Conservation (phyloP, 768 basidiomycete species). For the Xerocomellus amylosporus region DNA sequence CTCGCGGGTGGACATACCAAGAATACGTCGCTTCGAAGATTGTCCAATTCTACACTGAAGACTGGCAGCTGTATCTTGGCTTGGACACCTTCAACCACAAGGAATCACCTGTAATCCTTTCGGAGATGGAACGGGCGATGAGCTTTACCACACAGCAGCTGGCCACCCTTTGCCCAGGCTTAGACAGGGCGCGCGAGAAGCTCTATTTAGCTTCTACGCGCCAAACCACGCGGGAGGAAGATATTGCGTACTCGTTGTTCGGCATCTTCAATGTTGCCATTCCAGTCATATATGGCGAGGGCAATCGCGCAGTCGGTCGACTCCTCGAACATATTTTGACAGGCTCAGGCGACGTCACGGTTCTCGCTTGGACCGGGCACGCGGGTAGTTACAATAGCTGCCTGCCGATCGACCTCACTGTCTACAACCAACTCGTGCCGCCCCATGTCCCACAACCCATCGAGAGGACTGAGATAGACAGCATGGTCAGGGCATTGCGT, state of each 20-base stretch:
- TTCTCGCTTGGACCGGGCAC: constrained; percentile 10
- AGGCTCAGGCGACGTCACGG: background rate
- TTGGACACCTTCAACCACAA: constrained; percentile 5
- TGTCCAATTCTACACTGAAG: constrained; percentile 10
- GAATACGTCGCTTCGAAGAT: constrained; percentile 3
- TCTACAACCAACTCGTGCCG: background rate
- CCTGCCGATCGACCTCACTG: background rate
- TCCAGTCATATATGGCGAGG: constrained; percentile 9
- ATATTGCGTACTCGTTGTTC: constrained; percentile 8
- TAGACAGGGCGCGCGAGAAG: constrained; percentile 8
- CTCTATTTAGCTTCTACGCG: constrained; percentile 5
- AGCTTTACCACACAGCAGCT: background rate
- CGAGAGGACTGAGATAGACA: background rate
- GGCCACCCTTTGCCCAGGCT: background rate
- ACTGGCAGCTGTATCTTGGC: constrained; percentile 7
- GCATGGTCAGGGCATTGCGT: background rate
- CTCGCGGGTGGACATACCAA: constrained; percentile 11
- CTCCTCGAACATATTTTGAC: constrained; percentile 8
- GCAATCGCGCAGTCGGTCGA: constrained; percentile 2
- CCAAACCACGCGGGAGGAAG: background rate
- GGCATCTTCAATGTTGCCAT: constrained; percentile 7
- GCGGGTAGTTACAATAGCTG: constrained; percentile 1
- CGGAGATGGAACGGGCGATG: background rate
- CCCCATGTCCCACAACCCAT: background rate
- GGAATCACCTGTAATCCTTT: background rate